Evolutionary conservation across 805 yeast species (phyloP), one percentile per base, ranked within the genome.

Genomic region (Yamadazyma akitaensis): DNA sequence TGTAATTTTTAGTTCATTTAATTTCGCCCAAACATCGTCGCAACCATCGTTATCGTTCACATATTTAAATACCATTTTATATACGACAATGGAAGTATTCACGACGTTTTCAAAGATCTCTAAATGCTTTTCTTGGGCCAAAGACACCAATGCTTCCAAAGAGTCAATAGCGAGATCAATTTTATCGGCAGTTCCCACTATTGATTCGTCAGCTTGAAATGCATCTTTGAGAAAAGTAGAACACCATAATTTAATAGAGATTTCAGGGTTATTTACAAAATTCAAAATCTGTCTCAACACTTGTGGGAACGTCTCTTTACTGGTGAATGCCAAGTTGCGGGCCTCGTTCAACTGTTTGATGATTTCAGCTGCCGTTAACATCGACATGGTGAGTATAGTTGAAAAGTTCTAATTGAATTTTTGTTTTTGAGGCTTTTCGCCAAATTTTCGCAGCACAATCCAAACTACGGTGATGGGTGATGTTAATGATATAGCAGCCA

Each of bases 1-100:
- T 30, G 67, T 68, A 26, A 70, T 68, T 63, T 86, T 88, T 56
- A 91, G 64, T 6, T 70, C 73, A 13, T 70, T 61, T 50, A 87
- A 57, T 39, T 73, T 70, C 21, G 67, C 61, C 96, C 96, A 89
- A 17, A 67, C 55, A n/a, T 54, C 60, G 42, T 56, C 56, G 48
- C 71, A 64, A 30, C 76, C 74, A 44, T 78, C 80, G 49, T 68
- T 68, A n/a, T 73, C 72, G 9, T 75, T 72, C 46, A 77, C 72
- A 46, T 68, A 68, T 38, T 62, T 59, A 54, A 78, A 78, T 5
- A 76, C 71, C 24, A 77, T 59, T 38, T 66, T 70, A 57, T 71
- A 79, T 8, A 70, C 66, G 12, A 76, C 61, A 31, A 67, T 56
- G 25, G 75, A 52, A n/a, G 69, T 58, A 54, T 71, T 68, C 36